Evolutionary conservation across 495 filamentous ascomycete genomes (phyloP), one percentile per base, ranked within the genome.

Genomic region (Xylaria acuta): DNA sequence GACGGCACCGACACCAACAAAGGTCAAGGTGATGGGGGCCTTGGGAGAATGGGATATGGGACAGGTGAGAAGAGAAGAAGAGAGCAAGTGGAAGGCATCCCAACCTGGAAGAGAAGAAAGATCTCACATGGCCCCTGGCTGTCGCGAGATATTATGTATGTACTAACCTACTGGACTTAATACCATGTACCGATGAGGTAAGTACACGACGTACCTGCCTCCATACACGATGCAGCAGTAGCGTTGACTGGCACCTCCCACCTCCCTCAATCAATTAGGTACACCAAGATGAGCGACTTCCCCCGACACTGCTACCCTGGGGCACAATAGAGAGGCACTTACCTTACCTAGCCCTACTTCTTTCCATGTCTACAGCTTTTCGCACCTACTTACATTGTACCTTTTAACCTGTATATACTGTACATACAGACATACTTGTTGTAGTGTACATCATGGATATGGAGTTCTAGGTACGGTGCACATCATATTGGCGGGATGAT

Each of bases 21-120:
- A 27, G 36, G 36, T 20, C 32, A 53, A 34, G 68, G 47, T 64
- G 69, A 56, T 64, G 47, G 25, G n/a, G 16, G 58, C 43, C 68
- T 45, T 18, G 8, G 25, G 69, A 64, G 43, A 60, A 53, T 34
- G 4, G 22, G 67, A 45, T 59, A 43, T 30, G 45, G 38, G 25
- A 41, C 6, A 43, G 59, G n/a, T 30, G 38, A 4, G 59, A 45
- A 56, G 47, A 45, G 69, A 47, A 41, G 58, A 41, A 59, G 68
- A 64, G 34, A 47, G 58, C 49, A 18, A 3, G 9, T 32, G 5
- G 58, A 60, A 38, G 32, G 58, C 58, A 60, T 60, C 34, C 58
- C 34, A 38, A n/a, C n/a, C n/a, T n/a, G n/a, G n/a, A n/a, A 14
- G 58, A 60, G 25, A 22, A 30, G 43, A 20, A 30, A 18, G 43